Percentiles rank a stretch among this genome's conserved stretches.
Conservation (phyloP, 2,329 filamentous ascomycete genomes). For the Fusarium sp. region DNA sequence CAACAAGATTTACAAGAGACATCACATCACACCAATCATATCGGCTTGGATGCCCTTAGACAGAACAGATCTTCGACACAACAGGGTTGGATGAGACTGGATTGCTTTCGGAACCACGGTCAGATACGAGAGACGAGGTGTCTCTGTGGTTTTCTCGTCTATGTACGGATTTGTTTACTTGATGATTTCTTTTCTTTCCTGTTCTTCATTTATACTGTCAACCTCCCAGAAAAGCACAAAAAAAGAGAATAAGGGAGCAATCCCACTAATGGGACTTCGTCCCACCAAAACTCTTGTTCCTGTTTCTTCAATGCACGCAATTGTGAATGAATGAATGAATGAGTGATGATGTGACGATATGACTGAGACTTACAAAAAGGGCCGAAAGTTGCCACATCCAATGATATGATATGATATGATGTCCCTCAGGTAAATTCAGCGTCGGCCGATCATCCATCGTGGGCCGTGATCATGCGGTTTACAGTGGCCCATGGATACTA, state of each 20-base stretch:
- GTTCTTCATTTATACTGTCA: neutral
- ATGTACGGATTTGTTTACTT: constrained; percentile 18
- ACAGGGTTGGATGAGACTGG: constrained; percentile 18
- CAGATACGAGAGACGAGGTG: constrained; percentile 8
- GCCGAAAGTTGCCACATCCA: constrained; percentile 22
- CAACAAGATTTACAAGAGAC: constrained; percentile 2
- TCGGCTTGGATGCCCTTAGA: constrained; percentile 13
- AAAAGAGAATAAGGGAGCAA: constrained; percentile 25
- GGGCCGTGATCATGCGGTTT: constrained; percentile 22
- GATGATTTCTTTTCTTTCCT: neutral
- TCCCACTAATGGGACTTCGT: constrained; percentile 18
- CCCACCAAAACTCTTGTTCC: constrained; percentile 7
- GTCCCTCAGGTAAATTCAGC: constrained; percentile 1
- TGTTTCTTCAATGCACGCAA: neutral
- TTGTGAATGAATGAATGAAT: constrained; percentile 6
- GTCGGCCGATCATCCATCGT: constrained; percentile 20
- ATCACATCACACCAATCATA: neutral
- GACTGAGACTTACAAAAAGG: constrained; percentile 14
- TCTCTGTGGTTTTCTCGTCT: constrained; percentile 1
- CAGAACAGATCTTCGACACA: constrained; percentile 11
- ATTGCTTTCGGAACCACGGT: constrained; percentile 13
- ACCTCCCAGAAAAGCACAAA: constrained; percentile 23
- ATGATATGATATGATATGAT: constrained; percentile 9
- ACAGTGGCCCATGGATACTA: constrained; percentile 1
- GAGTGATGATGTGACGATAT: constrained; percentile 13